Evolutionary conservation across 768 basidiomycete genomes (phyloP).

Genomic region (Mycena indigotica): DNA sequence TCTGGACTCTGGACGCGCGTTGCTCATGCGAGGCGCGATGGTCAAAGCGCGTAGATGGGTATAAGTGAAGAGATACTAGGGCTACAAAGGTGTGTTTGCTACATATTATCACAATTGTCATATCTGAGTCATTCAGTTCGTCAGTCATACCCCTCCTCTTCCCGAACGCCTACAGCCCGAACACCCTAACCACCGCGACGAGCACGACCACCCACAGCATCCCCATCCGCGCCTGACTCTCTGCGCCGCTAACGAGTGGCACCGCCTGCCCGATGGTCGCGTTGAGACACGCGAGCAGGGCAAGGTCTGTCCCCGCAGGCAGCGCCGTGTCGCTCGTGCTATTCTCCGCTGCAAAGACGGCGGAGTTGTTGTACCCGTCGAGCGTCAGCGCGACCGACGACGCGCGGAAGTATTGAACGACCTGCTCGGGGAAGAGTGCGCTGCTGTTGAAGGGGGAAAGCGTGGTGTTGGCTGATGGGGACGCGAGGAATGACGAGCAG

Average conservation of each 20-base stretch:
- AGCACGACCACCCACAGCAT: too few relatives aligned
- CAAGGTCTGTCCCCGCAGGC: conserved; percentile 42
- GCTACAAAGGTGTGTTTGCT: too few relatives aligned
- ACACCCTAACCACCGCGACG: too few relatives aligned
- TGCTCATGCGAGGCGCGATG: too few relatives aligned
- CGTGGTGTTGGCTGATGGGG: conserved; percentile 29
- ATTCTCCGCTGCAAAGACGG: conserved; percentile 38
- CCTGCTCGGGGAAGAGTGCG: conserved; percentile 45
- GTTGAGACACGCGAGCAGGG: conserved; percentile 52
- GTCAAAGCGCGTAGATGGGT: too few relatives aligned
- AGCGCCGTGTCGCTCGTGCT: conserved; percentile 38
- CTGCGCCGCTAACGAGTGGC: conserved; percentile 10
- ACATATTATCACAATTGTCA: too few relatives aligned
- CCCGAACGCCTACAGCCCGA: too few relatives aligned
- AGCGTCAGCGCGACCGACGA: conserved; percentile 56
- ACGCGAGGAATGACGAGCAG: conserved; percentile 40
- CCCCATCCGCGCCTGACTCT: too few relatives aligned
- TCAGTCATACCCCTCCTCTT: too few relatives aligned
- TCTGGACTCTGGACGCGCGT: too few relatives aligned
- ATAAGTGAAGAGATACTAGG: too few relatives aligned
- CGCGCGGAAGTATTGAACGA: conserved; percentile 61
- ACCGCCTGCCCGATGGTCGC: conserved; percentile 44
- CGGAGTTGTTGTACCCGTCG: conserved; percentile 63
- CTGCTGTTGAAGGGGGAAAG: conserved; percentile 26
- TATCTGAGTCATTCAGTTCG: too few relatives aligned